phyloP scores from a whole-genome alignment of 768 basidiomycete genomes.

The Russula sp. region DNA sequence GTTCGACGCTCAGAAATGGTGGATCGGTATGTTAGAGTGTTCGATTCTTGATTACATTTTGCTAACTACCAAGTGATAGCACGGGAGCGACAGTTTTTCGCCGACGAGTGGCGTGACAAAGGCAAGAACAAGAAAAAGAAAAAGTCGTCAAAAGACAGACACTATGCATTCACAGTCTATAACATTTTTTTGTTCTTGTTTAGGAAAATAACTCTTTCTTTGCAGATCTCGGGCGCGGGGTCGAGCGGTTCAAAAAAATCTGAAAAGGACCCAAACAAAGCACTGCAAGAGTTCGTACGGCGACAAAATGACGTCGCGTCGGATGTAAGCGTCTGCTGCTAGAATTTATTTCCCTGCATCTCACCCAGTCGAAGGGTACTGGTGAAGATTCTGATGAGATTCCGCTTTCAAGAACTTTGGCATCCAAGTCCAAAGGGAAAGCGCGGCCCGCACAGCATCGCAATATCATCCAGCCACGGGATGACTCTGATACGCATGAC shows the following conservation, averaged over 20 bases:
- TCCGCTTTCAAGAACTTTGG: constrained; percentile 5
- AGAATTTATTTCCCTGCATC: not conserved
- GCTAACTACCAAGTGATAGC: constrained; percentile 33
- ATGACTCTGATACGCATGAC: not conserved
- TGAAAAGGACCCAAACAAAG: constrained; percentile 24
- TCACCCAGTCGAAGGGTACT: constrained; percentile 18
- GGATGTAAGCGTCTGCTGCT: constrained; percentile 19
- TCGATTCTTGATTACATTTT: not conserved
- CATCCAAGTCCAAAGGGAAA: constrained; percentile 1
- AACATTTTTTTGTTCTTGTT: not conserved
- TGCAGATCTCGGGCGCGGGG: constrained; percentile 15
- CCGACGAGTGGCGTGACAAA: constrained; percentile 12
- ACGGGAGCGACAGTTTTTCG: constrained; percentile 43
- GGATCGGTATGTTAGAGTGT: constrained; percentile 51
- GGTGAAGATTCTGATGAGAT: constrained; percentile 23
- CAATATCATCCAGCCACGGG: not conserved
- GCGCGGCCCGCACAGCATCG: not conserved
- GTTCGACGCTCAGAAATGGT: constrained; percentile 44
- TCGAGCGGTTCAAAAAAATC: constrained; percentile 18
- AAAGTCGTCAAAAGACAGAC: constrained; percentile 24
- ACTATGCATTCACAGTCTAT: constrained; percentile 21
- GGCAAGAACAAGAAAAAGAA: constrained; percentile 30
- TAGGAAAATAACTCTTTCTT: not conserved
- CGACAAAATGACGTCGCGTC: constrained; percentile 19
- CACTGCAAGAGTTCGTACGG: constrained; percentile 30